Conservation (phyloP, 441 rosid genomes). For the California macrophylla region DNA sequence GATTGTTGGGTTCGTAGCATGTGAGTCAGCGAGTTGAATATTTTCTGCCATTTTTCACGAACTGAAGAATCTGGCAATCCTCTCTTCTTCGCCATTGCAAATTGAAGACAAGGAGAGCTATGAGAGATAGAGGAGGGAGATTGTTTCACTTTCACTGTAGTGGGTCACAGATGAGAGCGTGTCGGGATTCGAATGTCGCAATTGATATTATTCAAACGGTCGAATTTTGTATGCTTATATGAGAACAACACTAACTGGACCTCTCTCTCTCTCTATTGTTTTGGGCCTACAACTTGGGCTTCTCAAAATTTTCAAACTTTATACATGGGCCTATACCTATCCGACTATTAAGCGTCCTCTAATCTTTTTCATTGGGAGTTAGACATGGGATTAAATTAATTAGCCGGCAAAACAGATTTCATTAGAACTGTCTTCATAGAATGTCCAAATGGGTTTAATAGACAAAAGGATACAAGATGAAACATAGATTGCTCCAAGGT, state of each 20-base stretch:
- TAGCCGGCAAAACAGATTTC: too few species aligned
- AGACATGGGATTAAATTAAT: too few species aligned
- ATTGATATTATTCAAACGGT: not conserved
- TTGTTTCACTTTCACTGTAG: not conserved
- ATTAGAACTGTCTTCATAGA: not conserved
- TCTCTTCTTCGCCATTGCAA: not conserved
- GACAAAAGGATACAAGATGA: not conserved
- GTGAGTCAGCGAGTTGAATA: constrained; percentile 44
- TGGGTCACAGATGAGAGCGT: not conserved
- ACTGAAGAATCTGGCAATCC: constrained; percentile 24
- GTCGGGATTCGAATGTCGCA: not conserved
- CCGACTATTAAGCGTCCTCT: too few species aligned
- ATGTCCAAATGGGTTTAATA: not conserved
- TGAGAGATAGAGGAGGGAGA: not conserved
- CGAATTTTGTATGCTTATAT: not conserved
- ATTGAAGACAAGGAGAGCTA: not conserved
- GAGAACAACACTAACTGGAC: not conserved
- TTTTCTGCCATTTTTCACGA: constrained; percentile 45
- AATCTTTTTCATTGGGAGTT: too few species aligned
- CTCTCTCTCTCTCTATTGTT: not conserved
- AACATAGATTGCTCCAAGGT: not conserved
- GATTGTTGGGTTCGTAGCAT: constrained; percentile 46
- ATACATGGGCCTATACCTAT: too few species aligned
- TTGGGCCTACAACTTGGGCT: not conserved
- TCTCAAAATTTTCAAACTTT: not conserved